phyloP scores from a whole-genome alignment of 257 asterid genomes.

The Penstemon barbatus region DNA sequence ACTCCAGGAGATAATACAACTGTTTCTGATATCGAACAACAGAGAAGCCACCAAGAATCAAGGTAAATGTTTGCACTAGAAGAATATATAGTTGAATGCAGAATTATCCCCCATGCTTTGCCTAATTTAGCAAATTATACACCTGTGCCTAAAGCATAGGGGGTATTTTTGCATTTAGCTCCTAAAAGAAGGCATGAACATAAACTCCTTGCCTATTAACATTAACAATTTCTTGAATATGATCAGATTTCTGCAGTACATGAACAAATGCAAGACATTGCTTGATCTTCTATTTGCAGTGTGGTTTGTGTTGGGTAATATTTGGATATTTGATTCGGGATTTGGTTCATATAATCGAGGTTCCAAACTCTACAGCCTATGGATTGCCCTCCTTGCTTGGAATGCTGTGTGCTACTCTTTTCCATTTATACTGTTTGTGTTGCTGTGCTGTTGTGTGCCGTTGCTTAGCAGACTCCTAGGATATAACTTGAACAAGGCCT shows the following conservation, averaged over 20 bases:
- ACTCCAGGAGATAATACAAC: conserved; percentile 32
- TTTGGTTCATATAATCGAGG: conserved; percentile 65
- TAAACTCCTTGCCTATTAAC: neutral
- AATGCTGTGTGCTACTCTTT: conserved; percentile 89
- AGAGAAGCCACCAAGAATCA: conserved; percentile 52
- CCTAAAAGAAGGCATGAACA: too few species aligned
- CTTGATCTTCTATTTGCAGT: conserved; percentile 80
- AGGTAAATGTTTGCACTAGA: conserved; percentile 41
- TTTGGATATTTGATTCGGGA: conserved; percentile 87
- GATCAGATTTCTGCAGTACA: conserved; percentile 49
- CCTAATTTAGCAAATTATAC: too few species aligned
- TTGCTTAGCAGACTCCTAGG: conserved; percentile 68
- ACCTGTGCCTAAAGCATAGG: too few species aligned
- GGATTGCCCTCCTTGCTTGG: conserved; percentile 81
- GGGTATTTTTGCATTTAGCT: too few species aligned
- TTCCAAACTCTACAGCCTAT: conserved; percentile 79
- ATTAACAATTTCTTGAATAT: conserved; percentile 3
- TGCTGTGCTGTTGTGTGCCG: conserved; percentile 88
- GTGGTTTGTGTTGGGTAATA: conserved; percentile 97
- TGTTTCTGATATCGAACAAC: conserved; percentile 69
- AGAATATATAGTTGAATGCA: too few species aligned
- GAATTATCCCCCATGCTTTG: too few species aligned
- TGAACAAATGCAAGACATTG: conserved; percentile 59
- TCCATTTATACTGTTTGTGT: conserved; percentile 75
- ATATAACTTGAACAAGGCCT: conserved; percentile 81